phyloP scores from a whole-genome alignment of 805 yeast genomes.

The Myxozyma sirexii region DNA sequence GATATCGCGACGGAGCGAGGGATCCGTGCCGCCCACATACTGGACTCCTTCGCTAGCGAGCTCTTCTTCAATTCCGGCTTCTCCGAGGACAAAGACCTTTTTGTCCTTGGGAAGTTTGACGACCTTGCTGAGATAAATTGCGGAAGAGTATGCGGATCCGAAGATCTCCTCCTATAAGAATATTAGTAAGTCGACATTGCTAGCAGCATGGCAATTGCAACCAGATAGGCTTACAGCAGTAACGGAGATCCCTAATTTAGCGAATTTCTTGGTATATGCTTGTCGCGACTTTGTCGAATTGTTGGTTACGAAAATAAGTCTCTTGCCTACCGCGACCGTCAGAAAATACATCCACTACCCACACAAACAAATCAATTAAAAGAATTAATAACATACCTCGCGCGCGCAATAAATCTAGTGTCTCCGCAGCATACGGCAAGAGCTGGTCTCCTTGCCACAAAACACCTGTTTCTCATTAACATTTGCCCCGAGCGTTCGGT shows the following conservation, averaged over 20 bases:
- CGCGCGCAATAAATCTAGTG: constrained; percentile 60
- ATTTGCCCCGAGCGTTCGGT: not conserved
- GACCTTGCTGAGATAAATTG: constrained; percentile 79
- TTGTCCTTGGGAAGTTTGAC: constrained; percentile 69
- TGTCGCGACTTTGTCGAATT: constrained; percentile 89
- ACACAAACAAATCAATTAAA: too few relatives aligned
- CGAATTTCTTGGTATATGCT: constrained; percentile 76
- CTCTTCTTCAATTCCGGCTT: constrained; percentile 81
- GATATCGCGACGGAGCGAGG: constrained; percentile 53
- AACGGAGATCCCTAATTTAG: constrained; percentile 54
- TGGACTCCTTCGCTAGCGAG: constrained; percentile 71
- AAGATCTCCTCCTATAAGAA: constrained; percentile 71
- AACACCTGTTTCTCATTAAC: constrained; percentile 53
- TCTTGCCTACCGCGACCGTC: too few relatives aligned
- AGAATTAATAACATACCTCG: constrained; percentile 23
- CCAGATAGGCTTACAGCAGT: constrained; percentile 22
- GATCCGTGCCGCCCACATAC: constrained; percentile 83
- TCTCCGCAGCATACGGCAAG: constrained; percentile 77
- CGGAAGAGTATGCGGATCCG: constrained; percentile 90
- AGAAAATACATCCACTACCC: too few relatives aligned
- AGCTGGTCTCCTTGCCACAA: constrained; percentile 87
- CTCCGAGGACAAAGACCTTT: constrained; percentile 90
- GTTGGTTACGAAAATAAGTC: constrained; percentile 87
- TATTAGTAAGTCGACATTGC: too few relatives aligned
- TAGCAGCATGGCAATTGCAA: too few relatives aligned